A percentile compares a stretch with the other conserved stretches of the same genome.
Evolutionary conservation across 2,329 filamentous ascomycete genomes (phyloP).

Genomic region (Rasamsonia emersonii): DNA sequence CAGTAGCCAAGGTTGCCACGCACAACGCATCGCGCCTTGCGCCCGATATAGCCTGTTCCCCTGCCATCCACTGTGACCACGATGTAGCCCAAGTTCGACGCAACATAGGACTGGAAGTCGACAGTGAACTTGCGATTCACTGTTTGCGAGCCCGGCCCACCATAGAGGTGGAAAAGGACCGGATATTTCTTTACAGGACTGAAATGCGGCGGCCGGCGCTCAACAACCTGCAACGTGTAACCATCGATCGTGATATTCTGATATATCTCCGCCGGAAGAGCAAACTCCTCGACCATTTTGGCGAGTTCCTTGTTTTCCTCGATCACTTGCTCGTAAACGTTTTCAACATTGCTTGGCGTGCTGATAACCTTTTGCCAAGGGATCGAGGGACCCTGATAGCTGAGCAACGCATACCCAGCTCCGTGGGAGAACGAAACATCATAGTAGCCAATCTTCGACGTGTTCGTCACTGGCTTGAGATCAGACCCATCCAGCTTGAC

Average conservation of each 20-base stretch:
- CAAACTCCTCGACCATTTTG: conserved; percentile 61
- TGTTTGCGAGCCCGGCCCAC: conserved; percentile 83
- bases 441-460: conserved; percentile 67
- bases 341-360: conserved; percentile 59
- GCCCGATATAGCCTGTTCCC: conserved; percentile 84
- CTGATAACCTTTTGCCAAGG: conserved; percentile 88
- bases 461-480: conserved; percentile 66
- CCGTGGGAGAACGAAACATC: conserved; percentile 73
- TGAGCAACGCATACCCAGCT: conserved; percentile 74
- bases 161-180: conserved; percentile 91
- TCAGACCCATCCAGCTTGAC: conserved; percentile 74
- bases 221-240: conserved; percentile 63
- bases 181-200: conserved; percentile 77
- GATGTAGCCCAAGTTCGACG: conserved; percentile 77
- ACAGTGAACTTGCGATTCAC: conserved; percentile 73
- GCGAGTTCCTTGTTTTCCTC: conserved; percentile 70
- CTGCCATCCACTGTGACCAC: conserved; percentile 91
- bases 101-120: conserved; percentile 85
- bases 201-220: conserved; percentile 85
- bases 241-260: conserved; percentile 78
- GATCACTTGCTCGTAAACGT: conserved; percentile 59
- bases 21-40: conserved; percentile 71
- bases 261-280: conserved; percentile 75
- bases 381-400: conserved; percentile 73
- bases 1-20: conserved; percentile 76